Evolutionary conservation across 177 flowering plant species (phyloP).

Genomic region (Telopea speciosissima): DNA sequence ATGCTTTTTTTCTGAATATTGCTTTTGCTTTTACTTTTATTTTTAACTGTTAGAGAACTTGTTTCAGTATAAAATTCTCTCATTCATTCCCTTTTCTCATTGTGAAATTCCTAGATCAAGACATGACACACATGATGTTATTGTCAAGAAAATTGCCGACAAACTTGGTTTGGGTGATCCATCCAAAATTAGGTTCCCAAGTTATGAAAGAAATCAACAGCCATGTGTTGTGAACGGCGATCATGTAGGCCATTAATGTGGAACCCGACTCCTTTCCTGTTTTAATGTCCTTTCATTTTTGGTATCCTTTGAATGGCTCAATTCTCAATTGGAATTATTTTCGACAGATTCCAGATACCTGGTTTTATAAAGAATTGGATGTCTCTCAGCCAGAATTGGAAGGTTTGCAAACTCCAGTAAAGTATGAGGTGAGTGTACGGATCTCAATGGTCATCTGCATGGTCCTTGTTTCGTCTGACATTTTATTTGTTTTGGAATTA

Average conservation of each 20-base stretch:
- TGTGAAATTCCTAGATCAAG: conserved; percentile 42
- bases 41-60: neutral
- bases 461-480: too few species aligned
- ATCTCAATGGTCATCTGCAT: too few species aligned
- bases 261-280: neutral
- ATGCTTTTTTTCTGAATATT: conserved; percentile 36
- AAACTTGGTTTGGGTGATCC: conserved; percentile 71
- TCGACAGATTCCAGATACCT: too few species aligned
- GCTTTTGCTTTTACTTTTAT: neutral
- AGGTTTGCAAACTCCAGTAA: too few species aligned
- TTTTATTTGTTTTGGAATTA: conserved; percentile 4
- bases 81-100: too few species aligned
- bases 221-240: conserved; percentile 76
- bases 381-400: too few species aligned
- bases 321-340: too few species aligned
- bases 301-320: too few species aligned
- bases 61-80: too few species aligned
- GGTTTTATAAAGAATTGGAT: too few species aligned
- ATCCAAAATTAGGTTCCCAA: conserved; percentile 70
- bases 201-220: conserved; percentile 71
- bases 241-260: conserved; percentile 39
- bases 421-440: too few species aligned
- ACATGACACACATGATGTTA: conserved; percentile 63
- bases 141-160: conserved; percentile 64
- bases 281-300: conserved; percentile 3